Base-by-base conservation (phyloP, 192 early-diverging fungal species). In the Phycomyces blakesleeanus region DNA sequence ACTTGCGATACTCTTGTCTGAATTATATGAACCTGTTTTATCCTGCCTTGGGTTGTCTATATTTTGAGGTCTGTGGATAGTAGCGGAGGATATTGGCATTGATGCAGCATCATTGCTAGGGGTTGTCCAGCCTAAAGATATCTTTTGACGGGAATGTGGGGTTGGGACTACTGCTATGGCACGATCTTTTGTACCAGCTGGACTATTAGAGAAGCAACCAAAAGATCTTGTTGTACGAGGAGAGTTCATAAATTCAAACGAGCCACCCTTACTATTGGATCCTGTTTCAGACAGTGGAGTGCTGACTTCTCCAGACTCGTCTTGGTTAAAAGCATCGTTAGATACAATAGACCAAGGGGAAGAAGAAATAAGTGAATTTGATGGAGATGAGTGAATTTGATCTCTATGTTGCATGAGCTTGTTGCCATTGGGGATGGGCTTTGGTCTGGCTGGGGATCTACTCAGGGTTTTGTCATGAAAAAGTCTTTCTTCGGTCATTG, bases 311-410 rank as follows among this genome's bases (percentile, higher is more conserved):
- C 44, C 18, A 18, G 44, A 47, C 44, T 47, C 44, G 11, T 47
- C 44, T n/a, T 47, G 12, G 44, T 47, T 47, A 18, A 47, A 47
- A 11, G 44, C 18, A 11, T 47, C 44, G 44, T 47, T 14, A 12
- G 44, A 47, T 14, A 47, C 44, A 47, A 47, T 47, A 47, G 44
- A 47, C 44, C 44, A 47, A 18, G 44, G 44, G 3, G 44, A 47
- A 47, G 44, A 47, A 2, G 44, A 47, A n/a, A 47, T 47, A 3
- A 47, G 44, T 47, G 44, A 47, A 11, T 3, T 47, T 3, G 44
- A n/a, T 14, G 44, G 44, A 14, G 44, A 47, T 14, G 12, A 2
- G 18, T 47, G 44, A 47, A 3, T 18, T 3, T 47, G 44, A 14
- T 47, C 44, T 47, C 11, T 47, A 11, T 47, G 44, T n/a, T 14